phyloP scores from a whole-genome alignment of 192 early-diverging fungal species.

The Coemansia erecta region DNA sequence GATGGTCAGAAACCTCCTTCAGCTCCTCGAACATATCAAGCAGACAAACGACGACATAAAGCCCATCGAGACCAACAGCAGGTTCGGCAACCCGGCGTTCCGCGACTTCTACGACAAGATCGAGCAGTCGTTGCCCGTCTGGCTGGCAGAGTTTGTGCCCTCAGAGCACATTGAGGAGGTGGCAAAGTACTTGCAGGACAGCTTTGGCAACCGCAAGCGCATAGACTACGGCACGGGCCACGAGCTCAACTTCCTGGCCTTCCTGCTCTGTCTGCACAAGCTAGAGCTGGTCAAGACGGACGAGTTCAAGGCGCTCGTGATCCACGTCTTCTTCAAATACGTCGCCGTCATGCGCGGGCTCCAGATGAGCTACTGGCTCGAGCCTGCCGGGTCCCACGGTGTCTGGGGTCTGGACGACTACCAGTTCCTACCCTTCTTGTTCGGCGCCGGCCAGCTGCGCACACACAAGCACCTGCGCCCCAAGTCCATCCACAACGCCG shows the following conservation, averaged over 20 bases:
- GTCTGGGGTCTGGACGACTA: conserved; percentile 99
- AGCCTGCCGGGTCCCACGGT: conserved; percentile 96
- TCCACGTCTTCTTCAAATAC: conserved; percentile 80
- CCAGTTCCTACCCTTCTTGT: conserved; percentile 94
- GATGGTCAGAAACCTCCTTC: conserved; percentile 59
- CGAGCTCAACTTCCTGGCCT: conserved; percentile 88
- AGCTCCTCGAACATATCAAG: conserved; percentile 64
- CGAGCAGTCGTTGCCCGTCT: conserved; percentile 22
- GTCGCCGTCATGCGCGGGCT: conserved; percentile 84
- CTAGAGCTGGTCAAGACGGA: conserved; percentile 61
- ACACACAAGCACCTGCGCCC: conserved; percentile 89
- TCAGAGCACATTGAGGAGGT: conserved; percentile 57
- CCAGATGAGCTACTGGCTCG: conserved; percentile 91
- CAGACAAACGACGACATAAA: conserved; percentile 62
- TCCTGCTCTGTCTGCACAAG: conserved; percentile 79
- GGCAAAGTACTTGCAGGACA: conserved; percentile 73
- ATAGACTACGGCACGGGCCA: conserved; percentile 99
- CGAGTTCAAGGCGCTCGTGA: conserved; percentile 76
- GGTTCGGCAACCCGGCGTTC: conserved; percentile 97
- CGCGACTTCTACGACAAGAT: conserved; percentile 82
- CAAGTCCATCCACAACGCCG: conserved; percentile 89
- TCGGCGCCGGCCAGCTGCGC: conserved; percentile 83
- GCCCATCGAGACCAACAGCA: conserved; percentile 71
- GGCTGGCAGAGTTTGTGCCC: conserved; percentile 46
- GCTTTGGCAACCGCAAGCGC: conserved; percentile 87